Conservation (phyloP, 306 rosid species). For the Trifolium pratense region DNA sequence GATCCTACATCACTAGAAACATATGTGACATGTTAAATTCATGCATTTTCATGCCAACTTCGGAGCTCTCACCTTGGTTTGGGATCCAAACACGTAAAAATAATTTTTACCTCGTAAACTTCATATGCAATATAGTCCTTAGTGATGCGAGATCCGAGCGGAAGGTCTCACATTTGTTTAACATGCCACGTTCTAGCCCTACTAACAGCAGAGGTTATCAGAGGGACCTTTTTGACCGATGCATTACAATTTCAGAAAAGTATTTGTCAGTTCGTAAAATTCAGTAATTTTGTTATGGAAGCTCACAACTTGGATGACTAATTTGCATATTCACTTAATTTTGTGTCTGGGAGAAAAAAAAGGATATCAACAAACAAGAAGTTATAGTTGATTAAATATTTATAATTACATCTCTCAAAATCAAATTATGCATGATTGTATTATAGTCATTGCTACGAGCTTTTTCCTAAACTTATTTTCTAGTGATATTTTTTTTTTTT, state of each 20-base stretch:
- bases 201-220: neutral
- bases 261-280: neutral
- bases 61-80: too few relatives aligned
- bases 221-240: neutral
- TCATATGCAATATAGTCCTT: too few relatives aligned
- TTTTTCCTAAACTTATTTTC: constrained; percentile 6
- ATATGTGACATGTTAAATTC: too few relatives aligned
- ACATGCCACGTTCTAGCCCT: neutral
- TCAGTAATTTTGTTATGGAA: neutral
- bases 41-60: neutral
- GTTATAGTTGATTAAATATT: too few relatives aligned
- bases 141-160: neutral
- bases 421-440: constrained; percentile 15
- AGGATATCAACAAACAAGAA: too few relatives aligned
- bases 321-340: neutral
- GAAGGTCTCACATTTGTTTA: too few relatives aligned
- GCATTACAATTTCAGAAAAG: neutral
- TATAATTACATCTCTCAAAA: too few relatives aligned
- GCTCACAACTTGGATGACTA: neutral
- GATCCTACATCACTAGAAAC: neutral
- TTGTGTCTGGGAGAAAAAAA: too few relatives aligned
- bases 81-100: too few relatives aligned
- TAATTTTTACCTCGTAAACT: too few relatives aligned
- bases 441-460: constrained; percentile 1
- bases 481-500: constrained; percentile 19